Base-by-base conservation (phyloP, 1,139 yeast genomes). In the Scheffersomyces cryptocercus region DNA sequence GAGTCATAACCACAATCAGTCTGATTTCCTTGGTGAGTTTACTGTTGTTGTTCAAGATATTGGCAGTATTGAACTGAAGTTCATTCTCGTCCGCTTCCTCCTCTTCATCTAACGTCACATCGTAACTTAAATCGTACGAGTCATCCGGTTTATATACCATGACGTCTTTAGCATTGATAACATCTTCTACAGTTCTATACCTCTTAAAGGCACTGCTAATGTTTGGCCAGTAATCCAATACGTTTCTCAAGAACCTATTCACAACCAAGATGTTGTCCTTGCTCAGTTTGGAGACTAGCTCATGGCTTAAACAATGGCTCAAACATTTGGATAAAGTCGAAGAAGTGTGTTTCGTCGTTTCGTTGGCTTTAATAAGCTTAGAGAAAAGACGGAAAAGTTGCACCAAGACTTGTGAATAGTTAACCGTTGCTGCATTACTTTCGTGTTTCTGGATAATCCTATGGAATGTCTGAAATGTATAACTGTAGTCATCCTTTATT, bases 301-400 rank as follows among this genome's bases (percentile, higher is more conserved):
- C 81, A 46, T 80, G 81, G 45, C 83, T 77, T 32, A 82, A 52
- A 28, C 82, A 72, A 39, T 79, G 76, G 7, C 79, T 65, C 36
- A 82, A 57, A 28, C 80, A 64, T 54, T 73, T 79, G 31, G 84
- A 65, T 32, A 82, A 53, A 1, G 81, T 64, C 20, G 60, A 61
- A 6, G 75, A 52, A 6, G 70, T 73, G 51, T 81, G 84, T 45
- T 68, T 71, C 2, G 86, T 79, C 0, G 50, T 45, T 2, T 58
- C 54, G 3, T 55, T 36, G 39, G 65, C 60, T 6, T 55, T 47
- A 11, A 76, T 49, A 15, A 79, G 59, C 8, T 64, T 59, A 14
- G 62, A 47, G 44, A 77, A 68, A 26, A 79, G 56, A 26, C 73
- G 73, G 39, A 77, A 63, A 12, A 79, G 53, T 44, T 75, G 79